phyloP scores from a whole-genome alignment of 768 basidiomycete species.

The Lactarius quietus region DNA sequence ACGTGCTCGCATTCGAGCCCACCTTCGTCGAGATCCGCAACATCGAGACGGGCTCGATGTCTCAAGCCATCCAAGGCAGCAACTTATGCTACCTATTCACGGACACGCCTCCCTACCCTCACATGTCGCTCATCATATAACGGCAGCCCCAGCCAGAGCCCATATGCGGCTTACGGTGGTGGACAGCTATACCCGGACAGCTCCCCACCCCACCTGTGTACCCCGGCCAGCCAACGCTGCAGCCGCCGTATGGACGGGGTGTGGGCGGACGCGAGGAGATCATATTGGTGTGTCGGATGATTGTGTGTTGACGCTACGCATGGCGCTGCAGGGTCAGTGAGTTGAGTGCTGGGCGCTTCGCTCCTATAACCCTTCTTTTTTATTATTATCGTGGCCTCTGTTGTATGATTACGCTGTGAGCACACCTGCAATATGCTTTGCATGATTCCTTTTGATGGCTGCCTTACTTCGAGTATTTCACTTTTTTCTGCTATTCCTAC shows the following conservation, averaged over 20 bases:
- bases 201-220: no score
- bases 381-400: constrained; percentile 2
- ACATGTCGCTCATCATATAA: constrained; percentile 26
- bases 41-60: no score
- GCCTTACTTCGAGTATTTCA: constrained; percentile 1
- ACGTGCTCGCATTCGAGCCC: constrained; percentile 94
- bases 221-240: constrained; percentile 33
- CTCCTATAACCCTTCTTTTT: background rate
- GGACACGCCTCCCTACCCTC: constrained; percentile 73
- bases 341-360: constrained; percentile 14
- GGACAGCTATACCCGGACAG: constrained; percentile 8
- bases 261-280: constrained; percentile 74
- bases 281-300: no score
- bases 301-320: constrained; percentile 72
- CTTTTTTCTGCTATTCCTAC: no score
- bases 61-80: constrained; percentile 92
- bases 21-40: constrained; percentile 96
- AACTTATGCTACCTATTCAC: constrained; percentile 89
- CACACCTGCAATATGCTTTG: constrained; percentile 13
- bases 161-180: constrained; percentile 1
- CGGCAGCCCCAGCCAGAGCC: constrained; percentile 5
- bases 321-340: constrained; percentile 35
- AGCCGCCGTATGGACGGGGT: constrained; percentile 37
- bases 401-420: constrained; percentile 26
- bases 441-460: background rate